Evolutionary conservation across 1,284 basidiomycete species (phyloP).

Genomic region (Ustilago sp.): DNA sequence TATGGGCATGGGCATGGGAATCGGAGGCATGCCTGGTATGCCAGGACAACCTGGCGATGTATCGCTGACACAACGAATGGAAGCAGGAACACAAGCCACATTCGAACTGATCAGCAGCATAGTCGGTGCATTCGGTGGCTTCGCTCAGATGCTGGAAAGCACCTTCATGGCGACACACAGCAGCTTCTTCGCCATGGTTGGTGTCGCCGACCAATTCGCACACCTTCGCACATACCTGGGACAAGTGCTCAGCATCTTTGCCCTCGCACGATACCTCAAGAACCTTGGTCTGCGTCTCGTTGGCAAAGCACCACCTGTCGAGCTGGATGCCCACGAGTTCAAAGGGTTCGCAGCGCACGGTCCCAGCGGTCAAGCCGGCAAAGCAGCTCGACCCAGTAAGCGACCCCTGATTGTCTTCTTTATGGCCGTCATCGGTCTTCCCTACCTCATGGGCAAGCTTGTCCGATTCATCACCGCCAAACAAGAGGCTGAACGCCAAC

Average conservation of each 20-base stretch:
- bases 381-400: constrained; percentile 73
- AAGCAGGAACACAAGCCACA: constrained; percentile 88
- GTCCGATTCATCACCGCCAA: constrained; percentile 82
- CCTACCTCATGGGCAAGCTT: constrained; percentile 92
- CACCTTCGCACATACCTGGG: constrained; percentile 91
- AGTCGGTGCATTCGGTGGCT: constrained; percentile 93
- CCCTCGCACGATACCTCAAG: constrained; percentile 84
- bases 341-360: constrained; percentile 63
- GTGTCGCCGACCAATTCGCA: constrained; percentile 94
- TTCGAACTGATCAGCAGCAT: constrained; percentile 93
- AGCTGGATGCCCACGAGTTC: constrained; percentile 65
- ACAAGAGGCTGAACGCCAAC: constrained; percentile 70
- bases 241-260: constrained; percentile 88
- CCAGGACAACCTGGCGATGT: constrained; percentile 60
- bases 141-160: constrained; percentile 96
- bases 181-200: constrained; percentile 98
- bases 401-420: constrained; percentile 96
- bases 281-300: constrained; percentile 60
- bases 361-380: constrained; percentile 35
- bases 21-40: constrained; percentile 61
- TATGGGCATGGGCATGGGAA: constrained; percentile 59
- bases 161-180: constrained; percentile 99
- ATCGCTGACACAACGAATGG: constrained; percentile 86
- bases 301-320: constrained; percentile 58
- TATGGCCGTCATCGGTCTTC: constrained; percentile 92